Percentiles rank a stretch among this genome's conserved stretches.
phyloP scores from a whole-genome alignment of 1,284 basidiomycete species.

The Apiotrichum siamense region DNA sequence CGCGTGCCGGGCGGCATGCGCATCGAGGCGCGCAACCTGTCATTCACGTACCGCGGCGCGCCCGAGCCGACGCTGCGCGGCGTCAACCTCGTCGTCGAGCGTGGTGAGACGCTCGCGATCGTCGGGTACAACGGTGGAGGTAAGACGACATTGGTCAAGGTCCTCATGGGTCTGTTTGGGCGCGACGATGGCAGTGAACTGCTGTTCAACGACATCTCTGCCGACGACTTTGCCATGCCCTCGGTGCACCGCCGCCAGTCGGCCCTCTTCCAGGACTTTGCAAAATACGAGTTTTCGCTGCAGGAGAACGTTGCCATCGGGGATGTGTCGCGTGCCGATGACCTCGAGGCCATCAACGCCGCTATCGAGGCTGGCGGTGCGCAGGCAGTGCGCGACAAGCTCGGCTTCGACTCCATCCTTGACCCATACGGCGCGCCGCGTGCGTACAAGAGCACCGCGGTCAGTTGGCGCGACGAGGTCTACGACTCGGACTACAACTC shows the following conservation, averaged over 20 bases:
- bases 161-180: constrained; percentile 60
- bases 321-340: constrained; percentile 48
- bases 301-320: constrained; percentile 76
- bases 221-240: constrained; percentile 57
- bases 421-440: constrained; percentile 10
- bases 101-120: constrained; percentile 67
- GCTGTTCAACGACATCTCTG: constrained; percentile 61
- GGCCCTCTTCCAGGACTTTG: constrained; percentile 73
- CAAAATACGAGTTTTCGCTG: constrained; percentile 65
- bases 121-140: constrained; percentile 11
- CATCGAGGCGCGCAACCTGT: constrained; percentile 64
- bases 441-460: background rate
- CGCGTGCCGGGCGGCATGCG: constrained; percentile 50
- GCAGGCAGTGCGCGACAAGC: constrained; percentile 37
- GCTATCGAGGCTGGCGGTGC: constrained; percentile 65
- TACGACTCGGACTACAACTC: background rate
- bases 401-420: constrained; percentile 14
- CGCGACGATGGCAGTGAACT: constrained; percentile 54
- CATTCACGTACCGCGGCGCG: constrained; percentile 71
- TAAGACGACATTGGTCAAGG: constrained; percentile 51
- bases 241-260: constrained; percentile 66
- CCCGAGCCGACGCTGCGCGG: constrained; percentile 59
- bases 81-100: constrained; percentile 58
- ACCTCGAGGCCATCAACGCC: constrained; percentile 52
- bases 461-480: too few relatives aligned